Evolutionary conservation across 768 basidiomycete species (phyloP).

Genomic region (Leccinum olivaceopallidum): DNA sequence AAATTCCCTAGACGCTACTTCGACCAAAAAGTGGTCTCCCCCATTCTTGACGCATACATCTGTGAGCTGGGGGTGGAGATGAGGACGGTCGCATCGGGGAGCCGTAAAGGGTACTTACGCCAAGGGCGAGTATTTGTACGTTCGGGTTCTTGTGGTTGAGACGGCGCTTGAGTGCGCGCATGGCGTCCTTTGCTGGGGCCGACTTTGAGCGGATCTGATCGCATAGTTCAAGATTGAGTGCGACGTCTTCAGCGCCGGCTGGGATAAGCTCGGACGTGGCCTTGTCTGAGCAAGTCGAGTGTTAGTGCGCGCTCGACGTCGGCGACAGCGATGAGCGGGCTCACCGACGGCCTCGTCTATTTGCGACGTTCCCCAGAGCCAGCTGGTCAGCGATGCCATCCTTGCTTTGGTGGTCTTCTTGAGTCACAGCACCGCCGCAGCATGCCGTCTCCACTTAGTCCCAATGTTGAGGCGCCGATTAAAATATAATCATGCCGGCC

Average conservation of each 20-base stretch:
- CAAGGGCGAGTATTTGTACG: constrained; percentile 84
- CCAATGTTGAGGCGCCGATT: constrained; percentile 27
- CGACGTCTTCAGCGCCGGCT: constrained; percentile 84
- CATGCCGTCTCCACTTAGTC: constrained; percentile 17
- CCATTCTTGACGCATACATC: constrained; percentile 97
- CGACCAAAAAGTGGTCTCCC: constrained; percentile 85
- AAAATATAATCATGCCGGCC: not conserved
- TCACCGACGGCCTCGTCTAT: constrained; percentile 82
- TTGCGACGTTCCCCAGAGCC: constrained; percentile 82
- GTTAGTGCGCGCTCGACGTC: constrained; percentile 12
- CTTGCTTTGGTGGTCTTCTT: constrained; percentile 18
- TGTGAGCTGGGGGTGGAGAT: constrained; percentile 55
- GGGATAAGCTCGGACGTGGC: constrained; percentile 91
- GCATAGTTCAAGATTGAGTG: constrained; percentile 91
- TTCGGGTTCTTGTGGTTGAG: constrained; percentile 95
- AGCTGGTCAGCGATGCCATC: constrained; percentile 64
- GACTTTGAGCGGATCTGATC: constrained; percentile 95
- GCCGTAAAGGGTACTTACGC: constrained; percentile 50
- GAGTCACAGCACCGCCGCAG: constrained; percentile 18
- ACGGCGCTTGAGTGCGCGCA: constrained; percentile 84
- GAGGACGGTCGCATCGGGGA: constrained; percentile 1
- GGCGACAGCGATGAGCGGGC: constrained; percentile 24
- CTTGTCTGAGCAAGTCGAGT: constrained; percentile 64
- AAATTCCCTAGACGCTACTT: constrained; percentile 87
- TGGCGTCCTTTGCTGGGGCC: constrained; percentile 80